A percentile compares a stretch with the other conserved stretches of the same genome.
Evolutionary conservation across 495 filamentous ascomycete species (phyloP).

Genomic region (Talaromyces wortmannii): DNA sequence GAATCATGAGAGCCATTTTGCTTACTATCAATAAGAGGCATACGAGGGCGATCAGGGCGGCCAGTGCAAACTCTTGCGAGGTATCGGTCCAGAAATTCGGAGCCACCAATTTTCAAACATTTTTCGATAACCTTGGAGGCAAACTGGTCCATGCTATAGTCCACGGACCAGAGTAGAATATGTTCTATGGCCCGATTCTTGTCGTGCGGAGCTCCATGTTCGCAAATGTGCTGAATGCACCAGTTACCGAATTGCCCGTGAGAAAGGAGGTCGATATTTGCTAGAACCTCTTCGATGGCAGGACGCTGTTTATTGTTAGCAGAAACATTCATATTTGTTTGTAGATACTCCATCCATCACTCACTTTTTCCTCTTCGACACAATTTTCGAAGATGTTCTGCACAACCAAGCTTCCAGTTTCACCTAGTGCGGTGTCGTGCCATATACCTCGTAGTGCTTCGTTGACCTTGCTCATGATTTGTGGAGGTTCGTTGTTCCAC

Average conservation of each 20-base stretch:
- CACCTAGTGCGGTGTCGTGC: conserved; percentile 95
- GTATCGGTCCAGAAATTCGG: conserved; percentile 87
- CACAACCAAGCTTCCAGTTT: conserved; percentile 95
- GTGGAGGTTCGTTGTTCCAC: conserved; percentile 89
- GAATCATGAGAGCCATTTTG: conserved; percentile 5
- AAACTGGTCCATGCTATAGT: conserved; percentile 99
- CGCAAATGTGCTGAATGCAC: conserved; percentile 99
- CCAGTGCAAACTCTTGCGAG: conserved; percentile 91
- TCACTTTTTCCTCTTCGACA: conserved; percentile 95
- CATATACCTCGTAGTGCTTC: conserved; percentile 94
- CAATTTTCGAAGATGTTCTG: conserved; percentile 99
- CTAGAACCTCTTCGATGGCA: conserved; percentile 92
- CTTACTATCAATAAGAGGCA: conserved; percentile 92
- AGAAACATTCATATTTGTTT: neutral
- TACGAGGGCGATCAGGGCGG: conserved; percentile 83
- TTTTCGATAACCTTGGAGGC: conserved; percentile 99
- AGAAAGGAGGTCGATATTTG: conserved; percentile 88
- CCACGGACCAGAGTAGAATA: conserved; percentile 82
- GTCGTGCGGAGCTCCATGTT: conserved; percentile 87
- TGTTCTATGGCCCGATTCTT: conserved; percentile 91
- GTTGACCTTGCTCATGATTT: conserved; percentile 98
- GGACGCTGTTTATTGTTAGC: conserved; percentile 61
- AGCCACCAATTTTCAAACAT: conserved; percentile 91
- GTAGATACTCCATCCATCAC: conserved; percentile 5
- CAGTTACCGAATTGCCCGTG: conserved; percentile 99